A percentile compares a stretch with the other conserved stretches of the same genome.
Evolutionary conservation across 2,329 filamentous ascomycete species (phyloP).

Genomic region (Nemania sp.): DNA sequence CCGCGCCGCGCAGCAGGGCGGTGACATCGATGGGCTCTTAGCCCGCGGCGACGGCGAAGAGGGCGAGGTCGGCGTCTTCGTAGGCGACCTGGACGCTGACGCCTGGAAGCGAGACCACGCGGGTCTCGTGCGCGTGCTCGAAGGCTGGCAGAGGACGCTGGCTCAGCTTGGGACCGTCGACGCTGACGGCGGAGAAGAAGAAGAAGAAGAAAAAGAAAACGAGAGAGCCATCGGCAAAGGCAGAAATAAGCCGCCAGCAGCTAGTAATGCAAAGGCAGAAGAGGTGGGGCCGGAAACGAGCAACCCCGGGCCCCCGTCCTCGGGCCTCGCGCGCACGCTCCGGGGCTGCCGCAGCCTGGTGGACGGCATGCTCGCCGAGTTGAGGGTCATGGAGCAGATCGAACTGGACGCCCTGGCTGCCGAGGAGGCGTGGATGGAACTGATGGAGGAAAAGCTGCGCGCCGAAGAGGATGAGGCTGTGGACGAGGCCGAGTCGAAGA

Average conservation of each 20-base stretch:
- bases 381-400: slow-evolving; percentile 65
- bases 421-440: slow-evolving; percentile 64
- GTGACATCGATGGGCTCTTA: slow-evolving; percentile 43
- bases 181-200: slow-evolving; percentile 15
- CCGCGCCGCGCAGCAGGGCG: slow-evolving; percentile 48
- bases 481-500: slow-evolving; percentile 10
- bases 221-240: too few species aligned
- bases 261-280: background rate
- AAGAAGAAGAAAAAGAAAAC: background rate
- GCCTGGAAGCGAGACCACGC: slow-evolving; percentile 64
- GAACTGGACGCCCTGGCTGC: slow-evolving; percentile 59
- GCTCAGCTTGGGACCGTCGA: slow-evolving; percentile 45
- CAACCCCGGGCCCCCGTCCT: slow-evolving; percentile 15
- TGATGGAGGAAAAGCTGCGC: slow-evolving; percentile 50
- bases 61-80: slow-evolving; percentile 50
- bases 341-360: slow-evolving; percentile 49
- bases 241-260: background rate
- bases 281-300: background rate
- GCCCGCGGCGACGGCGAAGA: slow-evolving; percentile 41
- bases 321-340: slow-evolving; percentile 37
- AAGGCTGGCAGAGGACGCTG: slow-evolving; percentile 57
- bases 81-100: slow-evolving; percentile 57
- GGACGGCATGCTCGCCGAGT: slow-evolving; percentile 64
- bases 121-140: slow-evolving; percentile 57
- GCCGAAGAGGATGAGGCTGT: slow-evolving; percentile 40